phyloP scores from a whole-genome alignment of 306 rosid genomes.

The Sesbania bispinosa region DNA sequence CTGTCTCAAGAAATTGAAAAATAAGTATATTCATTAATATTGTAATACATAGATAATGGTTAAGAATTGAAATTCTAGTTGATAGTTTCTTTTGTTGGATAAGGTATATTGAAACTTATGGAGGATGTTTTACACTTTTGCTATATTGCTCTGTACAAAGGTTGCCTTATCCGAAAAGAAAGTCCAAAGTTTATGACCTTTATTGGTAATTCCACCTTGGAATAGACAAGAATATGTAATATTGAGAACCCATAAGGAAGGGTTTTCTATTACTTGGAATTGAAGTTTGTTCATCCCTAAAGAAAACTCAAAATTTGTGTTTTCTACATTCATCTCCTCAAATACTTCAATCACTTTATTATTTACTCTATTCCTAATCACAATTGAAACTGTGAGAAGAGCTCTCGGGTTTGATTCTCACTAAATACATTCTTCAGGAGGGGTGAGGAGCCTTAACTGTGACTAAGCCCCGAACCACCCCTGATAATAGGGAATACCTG shows the following conservation, averaged over 20 bases:
- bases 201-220: constrained; percentile 11
- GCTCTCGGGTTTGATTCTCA: no score
- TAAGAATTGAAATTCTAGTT: not conserved
- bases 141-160: constrained; percentile 35
- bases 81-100: constrained; percentile 29
- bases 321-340: constrained; percentile 24
- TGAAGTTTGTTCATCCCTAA: constrained; percentile 44
- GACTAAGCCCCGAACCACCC: no score
- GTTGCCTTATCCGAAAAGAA: constrained; percentile 34
- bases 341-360: constrained; percentile 20
- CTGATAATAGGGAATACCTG: no score
- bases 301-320: constrained; percentile 27
- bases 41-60: not conserved
- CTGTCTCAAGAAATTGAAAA: not conserved
- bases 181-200: constrained; percentile 10
- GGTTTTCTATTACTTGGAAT: constrained; percentile 58
- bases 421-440: no score
- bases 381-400: no score
- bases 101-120: constrained; percentile 41
- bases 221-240: constrained; percentile 57
- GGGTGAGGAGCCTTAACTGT: no score
- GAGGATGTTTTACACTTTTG: constrained; percentile 28
- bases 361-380: constrained; percentile 19
- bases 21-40: not conserved
- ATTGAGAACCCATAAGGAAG: constrained; percentile 31